Evolutionary conservation across 495 filamentous ascomycete species (phyloP), one percentile per base, ranked within the genome.

Genomic region (Annulohypoxylon maeteangense): DNA sequence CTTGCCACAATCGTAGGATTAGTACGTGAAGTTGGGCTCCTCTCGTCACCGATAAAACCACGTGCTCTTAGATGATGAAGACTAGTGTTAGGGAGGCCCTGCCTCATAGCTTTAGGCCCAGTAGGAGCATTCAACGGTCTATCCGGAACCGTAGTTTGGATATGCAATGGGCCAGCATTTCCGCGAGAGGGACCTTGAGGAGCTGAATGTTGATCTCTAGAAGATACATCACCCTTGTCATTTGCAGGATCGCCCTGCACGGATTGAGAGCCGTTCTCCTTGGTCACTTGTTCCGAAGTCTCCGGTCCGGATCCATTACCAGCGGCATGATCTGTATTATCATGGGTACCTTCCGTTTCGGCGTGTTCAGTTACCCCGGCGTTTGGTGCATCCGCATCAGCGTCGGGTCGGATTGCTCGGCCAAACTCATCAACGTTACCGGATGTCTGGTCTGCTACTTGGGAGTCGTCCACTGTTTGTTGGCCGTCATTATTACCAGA

Each of bases 51-150:
- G 16, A 84, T 80, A 72, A 76, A 80, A 62, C 82, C 82, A 65
- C 85, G 78, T 40, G 82, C 84, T 78, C 84, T 82, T 45, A 88
- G 76, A 61, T 83, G 79, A 58, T 78, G 78, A 72, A 88, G 85
- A 77, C 89, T 90, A 47, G 90, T 92, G 78, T 94, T 94, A 56
- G 92, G 90, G 20, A 90, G 85, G 16, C 94, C 94, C 74, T 95
- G 89, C 68, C 96, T 84, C 90, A 98, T 93, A 16, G 96, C 95
- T 79, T 95, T 94, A 2, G 95, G 95, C 1, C 93, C 95, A 56
- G 91, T 95, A 29, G 95, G 95, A 25, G 95, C 95, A 78, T 87
- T 88, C 45, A 84, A 68, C 14, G 84, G 86, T 23, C 85, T 81
- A 75, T 85, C 85, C 22, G 81, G 81, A 34, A 71, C 68, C 62